Conservation (phyloP, 2,329 filamentous ascomycete species). For the Fusarium subglutinans region DNA sequence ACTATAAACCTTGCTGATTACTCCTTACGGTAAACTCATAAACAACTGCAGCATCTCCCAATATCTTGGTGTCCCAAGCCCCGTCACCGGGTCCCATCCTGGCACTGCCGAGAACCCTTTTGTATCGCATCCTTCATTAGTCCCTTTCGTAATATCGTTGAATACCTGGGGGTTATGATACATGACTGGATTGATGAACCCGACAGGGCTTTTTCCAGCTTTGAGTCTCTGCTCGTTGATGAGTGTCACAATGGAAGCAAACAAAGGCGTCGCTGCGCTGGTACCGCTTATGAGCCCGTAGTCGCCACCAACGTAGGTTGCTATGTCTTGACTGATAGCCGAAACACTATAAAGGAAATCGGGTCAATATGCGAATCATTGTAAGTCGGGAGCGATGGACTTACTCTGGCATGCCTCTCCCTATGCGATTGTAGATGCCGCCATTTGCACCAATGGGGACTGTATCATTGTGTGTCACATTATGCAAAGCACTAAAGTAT, state of each 20-base stretch:
- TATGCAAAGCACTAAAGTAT: not conserved
- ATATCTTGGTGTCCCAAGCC: not conserved
- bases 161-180: not conserved
- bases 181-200: not conserved
- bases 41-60: not conserved
- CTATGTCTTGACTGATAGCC: not conserved
- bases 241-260: not conserved
- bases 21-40: not conserved
- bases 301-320: not conserved
- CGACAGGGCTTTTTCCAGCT: not conserved
- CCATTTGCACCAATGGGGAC: not conserved
- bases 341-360: not conserved
- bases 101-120: not conserved
- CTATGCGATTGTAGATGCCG: not conserved
- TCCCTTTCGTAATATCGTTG: not conserved
- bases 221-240: not conserved
- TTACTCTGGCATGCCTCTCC: not conserved
- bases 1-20: fast-evolving
- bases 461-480: not conserved
- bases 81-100: not conserved
- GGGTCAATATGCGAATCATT: not conserved
- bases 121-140: not conserved
- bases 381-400: fast-evolving
- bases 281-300: not conserved
- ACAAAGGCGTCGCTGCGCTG: not conserved